Base-by-base conservation (phyloP, 495 filamentous ascomycete genomes). In the Xylaria cubensis region DNA sequence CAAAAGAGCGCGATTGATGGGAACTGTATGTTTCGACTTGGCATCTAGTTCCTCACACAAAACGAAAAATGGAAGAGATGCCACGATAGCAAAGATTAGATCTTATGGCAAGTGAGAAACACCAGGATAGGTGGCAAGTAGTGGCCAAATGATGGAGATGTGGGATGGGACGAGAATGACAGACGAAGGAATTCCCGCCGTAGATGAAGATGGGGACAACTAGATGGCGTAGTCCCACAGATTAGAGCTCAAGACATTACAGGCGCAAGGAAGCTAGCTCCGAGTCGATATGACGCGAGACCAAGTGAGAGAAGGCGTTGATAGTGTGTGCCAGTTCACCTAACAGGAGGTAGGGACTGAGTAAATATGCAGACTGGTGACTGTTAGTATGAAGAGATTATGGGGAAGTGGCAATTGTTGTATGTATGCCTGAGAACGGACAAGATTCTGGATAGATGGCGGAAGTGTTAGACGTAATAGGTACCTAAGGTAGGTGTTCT, bases 11-110 rank as follows among this genome's bases (percentile, higher is more conserved):
- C 66, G 72, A 56, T 51, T 55, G 63, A 66, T 26, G 51, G 17
- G 44, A 46, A 19, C 26, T 53, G 58, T 41, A 61, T 41, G 63
- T 73, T 76, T 69, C 55, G 44, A 58, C 67, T 70, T 71, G 71
- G 69, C 67, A 65, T 64, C 71, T 74, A 75, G 66, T 70, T 74
- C 55, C 53, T 59, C 71, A 74, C 71, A 72, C 72, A 78, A 72
- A 77, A 71, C 17, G 51, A 72, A 64, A 79, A 72, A 77, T 76
- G 72, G 59, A 71, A 77, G 75, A 78, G 19, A 78, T 80, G 74
- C 70, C 76, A 72, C 65, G 51, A 72, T 77, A 73, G 61, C 66
- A 74, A 73, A 73, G 69, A 74, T 46, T 77, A 79, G 71, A 77
- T 75, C 50, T 42, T 74, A 74, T 72, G 70, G 59, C 55, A 21